Conservation (phyloP, 495 filamentous ascomycete species). For the Barbatosphaeria neglecta region DNA sequence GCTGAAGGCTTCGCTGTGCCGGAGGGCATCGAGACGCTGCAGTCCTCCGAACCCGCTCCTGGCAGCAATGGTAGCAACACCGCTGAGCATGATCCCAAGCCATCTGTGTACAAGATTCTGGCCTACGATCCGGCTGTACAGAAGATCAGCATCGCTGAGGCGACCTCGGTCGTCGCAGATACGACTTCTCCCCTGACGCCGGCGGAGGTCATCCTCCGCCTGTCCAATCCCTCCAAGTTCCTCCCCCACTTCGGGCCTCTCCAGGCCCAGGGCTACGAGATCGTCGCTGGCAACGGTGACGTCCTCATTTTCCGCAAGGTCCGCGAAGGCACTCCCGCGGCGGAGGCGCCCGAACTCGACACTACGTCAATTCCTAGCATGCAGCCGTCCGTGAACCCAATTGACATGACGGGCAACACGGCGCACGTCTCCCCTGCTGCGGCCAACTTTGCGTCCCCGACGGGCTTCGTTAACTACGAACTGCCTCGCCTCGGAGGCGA, state of each 20-base stretch:
- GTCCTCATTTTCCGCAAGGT: conserved; percentile 63
- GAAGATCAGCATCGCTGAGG: conserved; percentile 48
- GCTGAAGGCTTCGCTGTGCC: conserved; percentile 11
- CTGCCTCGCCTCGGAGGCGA: conserved; percentile 16
- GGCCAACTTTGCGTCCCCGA: conserved; percentile 43
- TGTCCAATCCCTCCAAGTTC: conserved; percentile 62
- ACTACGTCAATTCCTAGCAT: neutral
- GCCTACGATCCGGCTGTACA: conserved; percentile 59
- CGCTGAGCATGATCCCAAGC: conserved; percentile 7
- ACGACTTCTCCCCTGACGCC: conserved; percentile 35
- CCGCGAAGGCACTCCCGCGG: conserved; percentile 15
- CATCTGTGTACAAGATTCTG: conserved; percentile 55
- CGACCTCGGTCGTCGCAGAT: conserved; percentile 44
- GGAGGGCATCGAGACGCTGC: conserved; percentile 11
- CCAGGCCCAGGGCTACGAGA: conserved; percentile 58
- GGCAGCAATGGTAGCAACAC: neutral
- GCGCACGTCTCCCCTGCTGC: conserved; percentile 21
- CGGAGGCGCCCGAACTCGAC: conserved; percentile 3
- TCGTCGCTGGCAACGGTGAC: conserved; percentile 56
- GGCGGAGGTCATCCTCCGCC: conserved; percentile 51
- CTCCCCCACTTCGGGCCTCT: conserved; percentile 55
- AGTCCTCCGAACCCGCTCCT: conserved; percentile 23
- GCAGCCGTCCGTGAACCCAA: conserved; percentile 32
- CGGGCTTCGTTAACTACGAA: conserved; percentile 47
- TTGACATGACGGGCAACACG: conserved; percentile 40